phyloP scores from a whole-genome alignment of 371 early-diverging fungal genomes.

The Mucor sp. region DNA sequence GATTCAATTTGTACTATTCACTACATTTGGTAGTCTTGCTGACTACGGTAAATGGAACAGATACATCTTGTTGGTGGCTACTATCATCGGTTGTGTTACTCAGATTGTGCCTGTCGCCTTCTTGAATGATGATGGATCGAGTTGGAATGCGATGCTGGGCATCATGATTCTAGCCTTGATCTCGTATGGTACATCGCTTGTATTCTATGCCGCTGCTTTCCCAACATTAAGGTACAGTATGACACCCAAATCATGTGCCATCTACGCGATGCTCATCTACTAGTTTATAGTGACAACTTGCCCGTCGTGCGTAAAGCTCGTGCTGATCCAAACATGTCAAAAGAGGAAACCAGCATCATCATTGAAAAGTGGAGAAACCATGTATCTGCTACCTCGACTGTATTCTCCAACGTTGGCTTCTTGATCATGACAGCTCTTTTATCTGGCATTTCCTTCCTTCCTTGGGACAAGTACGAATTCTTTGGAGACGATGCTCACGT shows the following conservation, averaged over 20 bases:
- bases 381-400: slow-evolving; percentile 53
- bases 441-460: slow-evolving; percentile 41
- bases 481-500: slow-evolving; percentile 22
- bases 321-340: slow-evolving; percentile 28
- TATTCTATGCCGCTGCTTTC: slow-evolving; percentile 55
- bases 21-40: slow-evolving; percentile 50
- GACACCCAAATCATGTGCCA: background rate
- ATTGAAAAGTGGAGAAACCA: slow-evolving; percentile 51
- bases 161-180: slow-evolving; percentile 43
- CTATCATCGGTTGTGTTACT: slow-evolving; percentile 42
- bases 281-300: slow-evolving; percentile 38
- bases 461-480: slow-evolving; percentile 36
- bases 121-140: slow-evolving; percentile 41
- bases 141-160: slow-evolving; percentile 52
- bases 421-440: slow-evolving; percentile 43
- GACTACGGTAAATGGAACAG: slow-evolving; percentile 53
- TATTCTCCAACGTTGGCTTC: slow-evolving; percentile 51
- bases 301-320: slow-evolving; percentile 49
- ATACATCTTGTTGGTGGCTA: slow-evolving; percentile 40
- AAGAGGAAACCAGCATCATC: slow-evolving; percentile 24
- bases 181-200: slow-evolving; percentile 50
- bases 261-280: background rate
- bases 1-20: slow-evolving; percentile 48
- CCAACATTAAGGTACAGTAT: slow-evolving; percentile 40
- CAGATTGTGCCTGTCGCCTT: slow-evolving; percentile 48